These are phyloP conservation scores for Akanthomyces muscarius DNA, from an alignment of 2,329 filamentous ascomycete genomes.

Conservation along the genomic window DNA sequence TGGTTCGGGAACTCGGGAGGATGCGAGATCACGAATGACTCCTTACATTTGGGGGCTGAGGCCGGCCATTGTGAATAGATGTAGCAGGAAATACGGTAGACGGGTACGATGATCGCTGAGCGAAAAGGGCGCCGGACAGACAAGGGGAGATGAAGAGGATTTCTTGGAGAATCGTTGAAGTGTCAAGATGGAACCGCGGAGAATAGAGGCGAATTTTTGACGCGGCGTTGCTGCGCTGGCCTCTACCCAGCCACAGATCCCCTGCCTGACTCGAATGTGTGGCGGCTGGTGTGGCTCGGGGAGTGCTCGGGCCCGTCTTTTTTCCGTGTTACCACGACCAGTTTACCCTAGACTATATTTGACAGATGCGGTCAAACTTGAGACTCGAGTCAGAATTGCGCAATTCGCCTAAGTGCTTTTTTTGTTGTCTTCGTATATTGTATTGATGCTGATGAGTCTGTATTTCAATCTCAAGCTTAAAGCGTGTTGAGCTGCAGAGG, in stretches of 20 bases:
- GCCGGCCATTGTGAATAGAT: conserved; percentile 50
- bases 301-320: background rate
- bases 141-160: background rate
- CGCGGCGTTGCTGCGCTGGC: conserved; percentile 13
- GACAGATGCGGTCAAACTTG: too few relatives aligned
- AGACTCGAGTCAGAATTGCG: too few relatives aligned
- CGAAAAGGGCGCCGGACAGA: background rate
- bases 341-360: too few relatives aligned
- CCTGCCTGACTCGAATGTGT: background rate
- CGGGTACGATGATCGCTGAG: background rate
- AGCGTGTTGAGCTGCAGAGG: too few relatives aligned
- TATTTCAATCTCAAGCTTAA: too few relatives aligned
- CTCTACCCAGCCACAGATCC: conserved; percentile 13
- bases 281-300: conserved; percentile 1
- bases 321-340: background rate
- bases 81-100: background rate
- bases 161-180: background rate
- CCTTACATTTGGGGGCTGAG: conserved; percentile 63
- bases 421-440: too few relatives aligned
- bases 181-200: conserved; percentile 10
- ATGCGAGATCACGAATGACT: background rate
- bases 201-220: conserved; percentile 18
- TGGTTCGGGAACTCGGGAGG: background rate
- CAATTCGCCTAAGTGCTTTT: too few relatives aligned
- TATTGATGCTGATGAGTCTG: too few relatives aligned